Evolutionary conservation across 1,284 basidiomycete species (phyloP), one percentile per base, ranked within the genome.

Genomic region (Takashimella koratensis): DNA sequence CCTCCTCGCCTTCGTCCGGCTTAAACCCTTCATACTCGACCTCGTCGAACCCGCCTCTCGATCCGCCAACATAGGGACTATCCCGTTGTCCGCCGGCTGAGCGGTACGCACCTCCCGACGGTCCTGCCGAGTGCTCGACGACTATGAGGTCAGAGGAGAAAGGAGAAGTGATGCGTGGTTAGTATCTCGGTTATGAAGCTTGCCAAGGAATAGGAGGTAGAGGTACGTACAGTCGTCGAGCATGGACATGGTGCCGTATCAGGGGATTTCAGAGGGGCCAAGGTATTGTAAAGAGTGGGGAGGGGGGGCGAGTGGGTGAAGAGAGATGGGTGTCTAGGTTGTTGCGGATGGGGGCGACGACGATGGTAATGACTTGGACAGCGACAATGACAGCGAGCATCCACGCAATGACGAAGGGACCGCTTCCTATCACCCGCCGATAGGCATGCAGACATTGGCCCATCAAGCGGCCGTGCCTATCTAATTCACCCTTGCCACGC

Each of bases 11-110:
- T 3, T 83, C 81, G 22, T 84, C 84, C 21, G 83, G 82, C 73
- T 94, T 91, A 66, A 91, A 94, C 11, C 90, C 91, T 68, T 94
- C 87, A 66, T 88, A 92, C 51, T 87, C 83, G 27, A 92, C 76
- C 42, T 83, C 74, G 4, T 83, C 81, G 21, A 83, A 73, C 1
- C 82, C 80, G 45, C 45, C 49, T 19, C 46, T 2, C n/a, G n/a
- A n/a, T n/a, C n/a, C n/a, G n/a, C n/a, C n/a, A n/a, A n/a, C n/a
- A n/a, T n/a, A n/a, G n/a, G n/a, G n/a, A n/a, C n/a, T n/a, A 43
- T 73, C 8, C 51, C 54, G 44, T 46, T 44, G 16, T n/a, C n/a
- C n/a, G n/a, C n/a, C n/a, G n/a, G n/a, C n/a, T n/a, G n/a, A n/a
- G n/a, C n/a, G n/a, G n/a, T n/a, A n/a, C n/a, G n/a, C n/a, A n/a